These are phyloP conservation scores for Boletus subparvulus DNA, from an alignment of 768 basidiomycete species.

Conservation along the genomic window DNA sequence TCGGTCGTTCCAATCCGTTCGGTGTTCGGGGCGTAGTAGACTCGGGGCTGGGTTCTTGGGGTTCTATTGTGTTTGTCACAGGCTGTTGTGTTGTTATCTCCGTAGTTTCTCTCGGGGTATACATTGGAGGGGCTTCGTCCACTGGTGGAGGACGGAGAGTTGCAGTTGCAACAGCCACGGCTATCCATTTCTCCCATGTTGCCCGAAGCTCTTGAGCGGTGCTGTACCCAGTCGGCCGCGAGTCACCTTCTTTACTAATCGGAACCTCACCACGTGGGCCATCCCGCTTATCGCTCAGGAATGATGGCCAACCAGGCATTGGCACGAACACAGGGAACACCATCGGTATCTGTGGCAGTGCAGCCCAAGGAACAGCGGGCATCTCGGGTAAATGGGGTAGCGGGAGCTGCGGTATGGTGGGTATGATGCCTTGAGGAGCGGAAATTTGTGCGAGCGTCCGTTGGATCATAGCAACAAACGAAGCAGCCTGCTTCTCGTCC, in stretches of 20 bases:
- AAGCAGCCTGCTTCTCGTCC: conserved; percentile 42
- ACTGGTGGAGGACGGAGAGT: conserved; percentile 41
- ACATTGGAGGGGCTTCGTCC: conserved; percentile 68
- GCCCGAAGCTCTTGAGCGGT: conserved; percentile 65
- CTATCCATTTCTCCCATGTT: conserved; percentile 77
- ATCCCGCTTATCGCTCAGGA: conserved; percentile 54
- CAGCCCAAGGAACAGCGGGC: conserved; percentile 60
- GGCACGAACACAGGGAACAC: conserved; percentile 82
- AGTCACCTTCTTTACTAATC: conserved; percentile 35
- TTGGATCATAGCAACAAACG: conserved; percentile 71
- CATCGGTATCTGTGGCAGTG: conserved; percentile 66
- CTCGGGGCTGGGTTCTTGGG: conserved; percentile 5
- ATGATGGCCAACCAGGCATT: conserved; percentile 60
- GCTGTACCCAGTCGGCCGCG: conserved; percentile 39
- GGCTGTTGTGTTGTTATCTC: conserved; percentile 5
- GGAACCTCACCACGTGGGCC: conserved; percentile 24
- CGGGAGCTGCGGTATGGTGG: conserved; percentile 47
- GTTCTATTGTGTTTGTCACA: neutral
- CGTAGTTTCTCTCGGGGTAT: conserved; percentile 59
- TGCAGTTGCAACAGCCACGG: conserved; percentile 50
- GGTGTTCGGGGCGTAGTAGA: conserved; percentile 24
- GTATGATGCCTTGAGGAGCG: conserved; percentile 57
- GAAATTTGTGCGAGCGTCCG: conserved; percentile 64
- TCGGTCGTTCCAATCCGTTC: conserved; percentile 32
- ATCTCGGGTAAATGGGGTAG: conserved; percentile 66